These are phyloP conservation scores for Beauveria brongniartii DNA, from an alignment of 2,329 filamentous ascomycete species.

Conservation along the genomic window DNA sequence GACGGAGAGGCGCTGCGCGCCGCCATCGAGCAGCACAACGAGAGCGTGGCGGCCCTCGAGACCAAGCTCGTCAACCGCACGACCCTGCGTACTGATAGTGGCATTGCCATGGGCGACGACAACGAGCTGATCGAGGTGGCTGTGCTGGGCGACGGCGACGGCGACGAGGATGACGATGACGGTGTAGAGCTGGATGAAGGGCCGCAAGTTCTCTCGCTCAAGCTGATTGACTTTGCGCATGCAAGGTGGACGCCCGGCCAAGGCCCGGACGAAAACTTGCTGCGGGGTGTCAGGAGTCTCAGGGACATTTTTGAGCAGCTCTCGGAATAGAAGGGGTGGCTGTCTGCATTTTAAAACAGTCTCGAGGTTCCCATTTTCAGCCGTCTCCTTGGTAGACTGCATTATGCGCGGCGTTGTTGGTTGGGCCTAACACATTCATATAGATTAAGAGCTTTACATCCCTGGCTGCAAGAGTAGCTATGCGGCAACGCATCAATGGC, in stretches of 20 bases:
- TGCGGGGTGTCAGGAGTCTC: conserved; percentile 66
- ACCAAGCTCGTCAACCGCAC: conserved; percentile 23
- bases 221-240: conserved; percentile 96
- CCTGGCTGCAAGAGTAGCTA: not conserved
- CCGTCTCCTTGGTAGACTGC: not conserved
- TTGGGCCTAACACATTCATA: not conserved
- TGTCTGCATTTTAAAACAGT: not conserved
- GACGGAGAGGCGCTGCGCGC: conserved; percentile 46
- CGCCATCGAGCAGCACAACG: conserved; percentile 47
- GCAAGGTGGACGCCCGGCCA: conserved; percentile 73
- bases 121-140: conserved; percentile 20
- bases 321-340: conserved; percentile 18
- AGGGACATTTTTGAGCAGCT: conserved; percentile 64
- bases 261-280: conserved; percentile 77
- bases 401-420: not conserved
- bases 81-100: conserved; percentile 45
- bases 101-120: conserved; percentile 41
- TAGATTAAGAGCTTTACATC: not conserved
- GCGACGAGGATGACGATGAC: conserved; percentile 34
- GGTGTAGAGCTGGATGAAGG: conserved; percentile 33
- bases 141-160: not conserved
- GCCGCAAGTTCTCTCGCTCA: conserved; percentile 68
- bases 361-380: not conserved
- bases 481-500: not conserved
- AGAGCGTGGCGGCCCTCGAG: conserved; percentile 45